phyloP scores from a whole-genome alignment of 1,139 yeast species.

The Pichia sp. region DNA sequence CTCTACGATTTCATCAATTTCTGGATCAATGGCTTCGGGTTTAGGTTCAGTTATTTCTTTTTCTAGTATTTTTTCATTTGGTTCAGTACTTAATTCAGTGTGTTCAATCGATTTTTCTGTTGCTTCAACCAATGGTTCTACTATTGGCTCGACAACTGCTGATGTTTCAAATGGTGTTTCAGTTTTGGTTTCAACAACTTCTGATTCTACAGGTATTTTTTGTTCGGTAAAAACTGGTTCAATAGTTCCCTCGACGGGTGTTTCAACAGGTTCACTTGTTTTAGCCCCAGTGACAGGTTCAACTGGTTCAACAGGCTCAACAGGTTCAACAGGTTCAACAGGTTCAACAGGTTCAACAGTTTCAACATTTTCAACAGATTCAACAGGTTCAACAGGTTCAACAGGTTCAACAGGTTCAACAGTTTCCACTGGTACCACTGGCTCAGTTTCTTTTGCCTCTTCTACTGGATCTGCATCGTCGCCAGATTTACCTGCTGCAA shows the following conservation, averaged over 20 bases:
- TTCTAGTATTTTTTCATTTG: background rate
- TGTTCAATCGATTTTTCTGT: background rate
- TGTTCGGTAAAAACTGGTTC: constrained; percentile 5
- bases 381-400: constrained; percentile 1
- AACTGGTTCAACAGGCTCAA: background rate
- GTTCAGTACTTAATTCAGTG: background rate
- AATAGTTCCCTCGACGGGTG: constrained; percentile 5
- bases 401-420: constrained; percentile 11
- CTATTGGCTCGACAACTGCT: background rate
- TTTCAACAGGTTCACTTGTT: constrained; percentile 3
- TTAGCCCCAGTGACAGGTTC: background rate
- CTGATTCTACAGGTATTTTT: constrained; percentile 2
- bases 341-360: constrained; percentile 5
- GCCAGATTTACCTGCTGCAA: too few species aligned
- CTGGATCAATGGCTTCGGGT: background rate
- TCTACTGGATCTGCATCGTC: background rate
- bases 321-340: constrained; percentile 5
- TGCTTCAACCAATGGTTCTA: background rate
- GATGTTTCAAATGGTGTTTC: background rate
- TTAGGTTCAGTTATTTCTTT: constrained; percentile 7
- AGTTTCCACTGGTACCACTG: background rate
- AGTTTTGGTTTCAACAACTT: background rate
- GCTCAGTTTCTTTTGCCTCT: background rate
- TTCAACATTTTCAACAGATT: constrained; percentile 1
- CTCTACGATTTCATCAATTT: background rate